phyloP scores from a whole-genome alignment of 2,329 filamentous ascomycete genomes.

The Bipolaris bicolor region DNA sequence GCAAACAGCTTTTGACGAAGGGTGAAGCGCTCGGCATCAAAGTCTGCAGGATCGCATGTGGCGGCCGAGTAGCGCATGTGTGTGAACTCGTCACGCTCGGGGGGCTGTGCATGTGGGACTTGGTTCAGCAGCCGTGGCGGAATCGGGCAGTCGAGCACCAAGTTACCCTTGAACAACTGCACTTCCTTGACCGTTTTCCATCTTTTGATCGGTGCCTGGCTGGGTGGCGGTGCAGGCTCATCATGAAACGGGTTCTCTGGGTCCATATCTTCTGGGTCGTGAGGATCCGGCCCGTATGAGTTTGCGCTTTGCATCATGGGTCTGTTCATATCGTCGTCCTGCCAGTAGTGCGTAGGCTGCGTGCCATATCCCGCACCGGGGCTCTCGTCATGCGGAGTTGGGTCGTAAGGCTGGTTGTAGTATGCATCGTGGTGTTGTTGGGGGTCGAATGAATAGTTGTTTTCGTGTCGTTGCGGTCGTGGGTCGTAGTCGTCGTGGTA shows the following conservation, averaged over 20 bases:
- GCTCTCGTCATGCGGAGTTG: slow-evolving; percentile 65
- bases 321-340: slow-evolving; percentile 72
- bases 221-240: slow-evolving; percentile 56
- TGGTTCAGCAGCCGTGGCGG: slow-evolving; percentile 87
- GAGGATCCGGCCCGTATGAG: slow-evolving; percentile 66
- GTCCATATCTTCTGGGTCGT: slow-evolving; percentile 54
- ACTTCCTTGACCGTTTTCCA: slow-evolving; percentile 99
- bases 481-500: slow-evolving; percentile 60
- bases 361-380: slow-evolving; percentile 60
- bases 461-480: slow-evolving; percentile 56
- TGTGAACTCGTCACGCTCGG: slow-evolving; percentile 83
- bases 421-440: slow-evolving; percentile 88
- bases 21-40: slow-evolving; percentile 88
- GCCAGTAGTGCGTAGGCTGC: slow-evolving; percentile 61
- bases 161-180: slow-evolving; percentile 93
- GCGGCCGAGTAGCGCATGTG: slow-evolving; percentile 94
- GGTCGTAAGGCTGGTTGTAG: slow-evolving; percentile 82
- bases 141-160: slow-evolving; percentile 95
- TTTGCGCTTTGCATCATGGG: slow-evolving; percentile 76
- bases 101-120: slow-evolving; percentile 77
- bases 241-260: slow-evolving; percentile 47
- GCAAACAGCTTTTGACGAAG: slow-evolving; percentile 89
- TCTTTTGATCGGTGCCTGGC: slow-evolving; percentile 72
- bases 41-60: slow-evolving; percentile 89
- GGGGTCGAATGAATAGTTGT: slow-evolving; percentile 78